Evolutionary conservation across 306 rosid genomes (phyloP), one percentile per base, ranked within the genome.

Genomic region (Cucumis cinereus): DNA sequence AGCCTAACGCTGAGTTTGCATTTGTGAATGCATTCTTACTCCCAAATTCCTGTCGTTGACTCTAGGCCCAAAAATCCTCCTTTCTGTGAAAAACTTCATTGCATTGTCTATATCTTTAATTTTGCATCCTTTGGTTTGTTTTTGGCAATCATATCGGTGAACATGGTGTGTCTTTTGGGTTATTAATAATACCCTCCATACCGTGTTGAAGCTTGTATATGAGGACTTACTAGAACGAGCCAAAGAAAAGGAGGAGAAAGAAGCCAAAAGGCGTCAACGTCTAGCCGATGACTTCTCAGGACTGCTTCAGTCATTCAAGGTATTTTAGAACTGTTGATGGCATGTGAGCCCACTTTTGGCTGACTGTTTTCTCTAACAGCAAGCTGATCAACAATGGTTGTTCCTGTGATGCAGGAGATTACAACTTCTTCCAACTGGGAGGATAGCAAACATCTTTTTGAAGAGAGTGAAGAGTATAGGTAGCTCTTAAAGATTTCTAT

Each of bases 181-280:
- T 79, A 60, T 82, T 78, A 59, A 64, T 56, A 61, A 52, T 38
- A 19, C 74, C 22, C 16, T 67, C 64, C 28, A 4, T 67, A 75
- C 78, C 76, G 38, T 82, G 78, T 76, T 87, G 77, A 79, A 95
- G 99, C 90, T 92, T 80, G 77, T 87, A 85, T 90, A 64, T 11
- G 98, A 95, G 84, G 99, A 95, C 77, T 83, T 92, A 56, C 73
- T 90, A 75, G 99, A 92, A 77, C 89, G 96, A 78, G 96, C 93
- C 19, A 92, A 81, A 86, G 99, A 89, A 84, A 95, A 95, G 83
- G 99, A 92, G 86, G 97, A 90, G 88, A 95, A 95, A 88, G 99
- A 95, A 87, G 96, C 96, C 74, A 95, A 91, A 87, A 95, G 90
- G 82, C 99, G 96, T 43, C 98, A 90, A 77, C 98, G 99, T 64